Base-by-base conservation (phyloP, 179 eudicot species). In the Pouteria campechiana region DNA sequence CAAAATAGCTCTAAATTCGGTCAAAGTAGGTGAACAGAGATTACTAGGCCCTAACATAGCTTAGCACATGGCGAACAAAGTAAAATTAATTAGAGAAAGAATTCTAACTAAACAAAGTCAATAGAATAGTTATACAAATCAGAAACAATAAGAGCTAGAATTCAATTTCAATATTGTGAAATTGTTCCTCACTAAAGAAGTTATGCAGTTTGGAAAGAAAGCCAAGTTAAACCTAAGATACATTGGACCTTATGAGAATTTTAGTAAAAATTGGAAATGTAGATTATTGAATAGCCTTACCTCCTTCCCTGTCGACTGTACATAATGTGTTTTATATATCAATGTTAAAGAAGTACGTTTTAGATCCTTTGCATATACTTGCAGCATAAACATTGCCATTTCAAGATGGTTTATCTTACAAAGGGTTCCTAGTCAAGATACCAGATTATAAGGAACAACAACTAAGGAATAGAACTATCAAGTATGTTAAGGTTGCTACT, bases 241-340 rank as follows among this genome's bases (percentile, higher is more conserved):
- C n/a, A 6, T 20, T 46, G 0, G 20, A 17, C 3, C 50, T 37
- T 17, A 21, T 46, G 30, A 25, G 14, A 27, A 1, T 27, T 29
- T 14, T 4, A 10, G 37, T 8, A n/a, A 34, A 12, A 16, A 13
- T 46, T 11, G 37, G 50, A 4, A 16, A 46, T 3, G 37, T 46
- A 37, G 36, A 20, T 3, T 46, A 46, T 46, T 4, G 22, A 25
- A 7, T 29, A n/a, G 36, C 37, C 0, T n/a, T 46, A 7, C 50
- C 50, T 6, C 50, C 50, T 10, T 4, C 6, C 6, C 9, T 46
- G 10, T 28, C 37, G 5, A 21, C 15, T 6, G 20, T 46, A 5
- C 50, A 29, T 46, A 4, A 16, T 28, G 50, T 46, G 2, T 46
- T 46, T 13, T 37, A 46, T 13, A 29, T 46, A 10, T 46, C 50